A percentile compares a stretch with the other conserved stretches of the same genome.
Conservation (phyloP, 169 alveolate species). For the Plasmodium coatneyi region DNA sequence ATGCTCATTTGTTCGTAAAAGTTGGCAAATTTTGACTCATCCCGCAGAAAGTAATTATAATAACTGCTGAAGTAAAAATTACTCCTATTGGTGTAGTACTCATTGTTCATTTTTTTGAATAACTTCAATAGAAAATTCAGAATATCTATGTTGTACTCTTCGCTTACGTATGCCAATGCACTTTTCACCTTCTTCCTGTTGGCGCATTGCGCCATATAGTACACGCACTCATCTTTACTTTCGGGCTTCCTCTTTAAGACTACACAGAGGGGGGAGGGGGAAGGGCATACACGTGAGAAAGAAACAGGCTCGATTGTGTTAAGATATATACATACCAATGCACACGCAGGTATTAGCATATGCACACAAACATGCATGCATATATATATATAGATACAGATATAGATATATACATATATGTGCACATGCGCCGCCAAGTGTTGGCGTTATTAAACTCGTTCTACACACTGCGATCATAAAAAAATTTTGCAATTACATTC, state of each 20-base stretch:
- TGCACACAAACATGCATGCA: not conserved
- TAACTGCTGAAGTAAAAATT: conserved; percentile 36
- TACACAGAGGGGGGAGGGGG: not conserved
- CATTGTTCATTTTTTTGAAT: conserved; percentile 67
- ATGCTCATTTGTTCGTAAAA: conserved; percentile 57
- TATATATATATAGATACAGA: not conserved
- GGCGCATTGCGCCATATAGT: conserved; percentile 5
- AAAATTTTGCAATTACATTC: conserved; percentile 35
- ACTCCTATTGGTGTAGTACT: conserved; percentile 35
- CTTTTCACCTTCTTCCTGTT: conserved; percentile 56
- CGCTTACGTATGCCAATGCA: conserved; percentile 40
- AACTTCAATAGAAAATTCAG: conserved; percentile 61
- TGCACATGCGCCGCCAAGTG: not conserved
- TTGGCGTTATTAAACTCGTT: not conserved
- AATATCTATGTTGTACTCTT: conserved; percentile 45
- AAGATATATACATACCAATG: not conserved
- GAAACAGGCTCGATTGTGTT: not conserved
- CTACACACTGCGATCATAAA: not conserved
- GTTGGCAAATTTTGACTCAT: conserved; percentile 39
- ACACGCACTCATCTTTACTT: conserved; percentile 29
- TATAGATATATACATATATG: not conserved
- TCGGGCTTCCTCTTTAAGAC: conserved; percentile 43
- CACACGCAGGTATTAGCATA: not conserved
- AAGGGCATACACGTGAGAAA: not conserved
- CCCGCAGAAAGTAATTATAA: conserved; percentile 38